Conservation (phyloP, 2,329 filamentous ascomycete species). For the Westerdykella aurantiaca region DNA sequence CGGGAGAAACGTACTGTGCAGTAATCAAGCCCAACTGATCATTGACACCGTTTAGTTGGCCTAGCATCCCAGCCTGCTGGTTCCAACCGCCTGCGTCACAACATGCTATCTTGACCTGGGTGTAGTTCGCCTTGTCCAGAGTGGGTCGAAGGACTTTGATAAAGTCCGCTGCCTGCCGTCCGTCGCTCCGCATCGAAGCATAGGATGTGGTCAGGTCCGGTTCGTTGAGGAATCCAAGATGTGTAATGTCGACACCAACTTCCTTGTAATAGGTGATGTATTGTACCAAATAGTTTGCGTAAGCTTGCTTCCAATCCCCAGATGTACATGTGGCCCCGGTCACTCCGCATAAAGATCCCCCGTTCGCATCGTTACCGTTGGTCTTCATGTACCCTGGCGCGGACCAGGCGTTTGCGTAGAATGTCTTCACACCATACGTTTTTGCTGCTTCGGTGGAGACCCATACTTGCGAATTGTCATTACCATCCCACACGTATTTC, state of each 20-base stretch:
- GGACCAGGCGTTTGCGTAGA: slow-evolving; percentile 49
- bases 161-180: slow-evolving; percentile 47
- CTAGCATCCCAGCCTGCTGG: slow-evolving; percentile 23
- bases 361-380: slow-evolving; percentile 42
- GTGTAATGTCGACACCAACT: slow-evolving; percentile 38
- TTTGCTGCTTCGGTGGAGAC: slow-evolving; percentile 46
- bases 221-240: slow-evolving; percentile 45
- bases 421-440: slow-evolving; percentile 40
- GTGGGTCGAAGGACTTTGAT: slow-evolving; percentile 43
- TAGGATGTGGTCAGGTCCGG: slow-evolving; percentile 36
- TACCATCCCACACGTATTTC: slow-evolving; percentile 26
- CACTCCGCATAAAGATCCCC: slow-evolving; percentile 46
- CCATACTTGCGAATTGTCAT: slow-evolving; percentile 46
- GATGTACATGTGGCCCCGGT: slow-evolving; percentile 36
- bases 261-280: slow-evolving; percentile 43
- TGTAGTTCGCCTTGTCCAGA: slow-evolving; percentile 34
- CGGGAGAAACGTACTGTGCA: slow-evolving; percentile 16
- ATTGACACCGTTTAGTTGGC: slow-evolving; percentile 11
- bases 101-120: slow-evolving; percentile 37
- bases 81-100: slow-evolving; percentile 44
- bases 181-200: slow-evolving; percentile 42
- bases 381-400: slow-evolving; percentile 51
- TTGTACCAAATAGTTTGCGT: slow-evolving; percentile 45
- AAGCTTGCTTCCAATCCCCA: slow-evolving; percentile 47
- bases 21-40: slow-evolving; percentile 19